A percentile compares a stretch with the other conserved stretches of the same genome.
phyloP scores from a whole-genome alignment of 2,329 filamentous ascomycete species.

The Claviceps sp. region DNA sequence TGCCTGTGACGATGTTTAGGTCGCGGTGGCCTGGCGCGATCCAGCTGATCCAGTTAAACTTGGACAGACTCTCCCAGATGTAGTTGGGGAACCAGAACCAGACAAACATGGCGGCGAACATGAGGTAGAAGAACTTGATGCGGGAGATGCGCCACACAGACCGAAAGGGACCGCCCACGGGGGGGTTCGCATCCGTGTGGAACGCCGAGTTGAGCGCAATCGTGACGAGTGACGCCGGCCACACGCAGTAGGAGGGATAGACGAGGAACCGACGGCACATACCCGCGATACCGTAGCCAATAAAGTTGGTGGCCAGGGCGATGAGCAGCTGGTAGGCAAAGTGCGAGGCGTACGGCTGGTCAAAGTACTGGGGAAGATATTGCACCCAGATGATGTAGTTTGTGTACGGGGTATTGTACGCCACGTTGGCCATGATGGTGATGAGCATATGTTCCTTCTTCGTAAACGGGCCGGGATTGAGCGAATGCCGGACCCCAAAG shows the following conservation, averaged over 20 bases:
- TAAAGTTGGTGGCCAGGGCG: slow-evolving; percentile 40
- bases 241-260: slow-evolving; percentile 41
- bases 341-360: slow-evolving; percentile 37
- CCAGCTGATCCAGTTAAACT: slow-evolving; percentile 45
- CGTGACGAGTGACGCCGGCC: slow-evolving; percentile 42
- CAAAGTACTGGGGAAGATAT: slow-evolving; percentile 37
- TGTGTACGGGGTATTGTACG: slow-evolving; percentile 38
- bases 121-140: slow-evolving; percentile 36
- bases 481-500: slow-evolving; percentile 30
- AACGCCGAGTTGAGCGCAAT: slow-evolving; percentile 41
- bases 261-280: slow-evolving; percentile 39
- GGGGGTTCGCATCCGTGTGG: slow-evolving; percentile 29
- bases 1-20: slow-evolving; percentile 29
- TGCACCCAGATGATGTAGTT: slow-evolving; percentile 43
- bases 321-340: slow-evolving; percentile 43
- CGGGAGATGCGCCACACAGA: slow-evolving; percentile 33
- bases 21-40: slow-evolving; percentile 33
- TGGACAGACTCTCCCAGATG: slow-evolving; percentile 36
- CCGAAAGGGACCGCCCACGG: slow-evolving; percentile 28
- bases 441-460: slow-evolving; percentile 50
- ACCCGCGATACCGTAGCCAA: slow-evolving; percentile 48
- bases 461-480: slow-evolving; percentile 44
- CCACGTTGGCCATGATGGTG: slow-evolving; percentile 48
- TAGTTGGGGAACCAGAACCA: slow-evolving; percentile 47
- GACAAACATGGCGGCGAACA: slow-evolving; percentile 39